Base-by-base conservation (phyloP, 805 yeast species). In the Starmerella vaccinii region DNA sequence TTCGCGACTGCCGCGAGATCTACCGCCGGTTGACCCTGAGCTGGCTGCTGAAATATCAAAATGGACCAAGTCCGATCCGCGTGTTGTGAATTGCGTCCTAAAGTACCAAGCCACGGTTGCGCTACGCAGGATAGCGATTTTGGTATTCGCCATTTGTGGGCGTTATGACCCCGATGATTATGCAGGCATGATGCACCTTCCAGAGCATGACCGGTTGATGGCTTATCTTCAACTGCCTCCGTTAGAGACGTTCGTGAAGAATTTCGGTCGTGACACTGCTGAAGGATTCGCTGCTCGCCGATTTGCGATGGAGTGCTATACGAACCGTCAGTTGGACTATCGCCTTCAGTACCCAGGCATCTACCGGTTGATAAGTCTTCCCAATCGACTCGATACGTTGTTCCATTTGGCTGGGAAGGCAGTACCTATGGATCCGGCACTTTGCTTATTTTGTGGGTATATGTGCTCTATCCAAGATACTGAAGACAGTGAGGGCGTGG, bases 391-490 rank as follows among this genome's bases (percentile, higher is more conserved):
- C 53, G 89, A 83, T 61, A 71, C 69, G 34, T 80, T 87, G 55
- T 85, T 83, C 67, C 80, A 85, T 3, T 35, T 49, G 16, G 42
- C 52, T 1, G 59, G 55, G 10, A 47, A 26, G 16, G 44, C 37
- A 16, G 48, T 57, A 16, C 70, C 74, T 0, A 54, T 67, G 3
- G 95, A 89, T 56, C 92, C 95, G 0, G 95, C 95, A 0, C 70
- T 90, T 9, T 90, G 98, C 61, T 67, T 90, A 49, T 82, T 81
- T 54, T 92, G 98, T 67, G 92, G 88, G 1, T 67, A 69, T 10
- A 71, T 80, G 7, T 72, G 85, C 21, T 80, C 80, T 54, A 67
- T 80, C n/a, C 96, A 89, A 60, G 46, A 77, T 69, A 26, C 24
- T 4, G 57, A 47, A 1, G 16, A 71, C 75, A 56, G 52, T 4